A percentile compares a stretch with the other conserved stretches of the same genome.
These are phyloP conservation scores for Eremochloa ophiuroides DNA, from an alignment of 176 grass and related monocot genomes.

Conservation along the genomic window DNA sequence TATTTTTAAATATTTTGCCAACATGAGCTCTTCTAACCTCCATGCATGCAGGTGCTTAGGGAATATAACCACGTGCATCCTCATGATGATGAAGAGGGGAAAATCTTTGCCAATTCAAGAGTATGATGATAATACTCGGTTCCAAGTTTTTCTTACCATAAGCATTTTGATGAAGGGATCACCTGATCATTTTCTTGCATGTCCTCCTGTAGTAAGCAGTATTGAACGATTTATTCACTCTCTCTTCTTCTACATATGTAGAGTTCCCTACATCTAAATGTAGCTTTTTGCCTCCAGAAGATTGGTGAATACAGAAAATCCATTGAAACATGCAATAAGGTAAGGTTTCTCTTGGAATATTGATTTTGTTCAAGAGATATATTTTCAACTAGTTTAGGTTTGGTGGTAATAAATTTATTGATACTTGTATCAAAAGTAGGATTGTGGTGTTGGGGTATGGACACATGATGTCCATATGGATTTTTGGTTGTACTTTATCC, in stretches of 20 bases:
- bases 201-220: neutral
- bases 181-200: neutral
- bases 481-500: neutral
- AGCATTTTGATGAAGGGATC: neutral
- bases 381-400: neutral
- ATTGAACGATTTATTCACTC: slow-evolving; percentile 18
- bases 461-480: neutral
- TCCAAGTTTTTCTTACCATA: neutral
- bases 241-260: slow-evolving; percentile 38
- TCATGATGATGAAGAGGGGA: slow-evolving; percentile 89
- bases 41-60: slow-evolving; percentile 60
- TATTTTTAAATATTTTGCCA: neutral
- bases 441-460: neutral
- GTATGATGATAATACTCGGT: slow-evolving; percentile 37
- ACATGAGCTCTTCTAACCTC: slow-evolving; percentile 14
- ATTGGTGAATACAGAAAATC: slow-evolving; percentile 80
- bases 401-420: neutral
- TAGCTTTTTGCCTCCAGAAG: slow-evolving; percentile 95
- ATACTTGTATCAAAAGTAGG: neutral
- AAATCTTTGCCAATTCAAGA: slow-evolving; percentile 96
- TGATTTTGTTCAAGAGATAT: neutral
- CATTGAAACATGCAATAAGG: slow-evolving; percentile 95
- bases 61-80: slow-evolving; percentile 99
- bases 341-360: neutral
- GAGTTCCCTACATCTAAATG: slow-evolving; percentile 88